A percentile compares a stretch with the other conserved stretches of the same genome.
phyloP scores from a whole-genome alignment of 2,329 filamentous ascomycete genomes.

The Lasiodiplodia theobromae region DNA sequence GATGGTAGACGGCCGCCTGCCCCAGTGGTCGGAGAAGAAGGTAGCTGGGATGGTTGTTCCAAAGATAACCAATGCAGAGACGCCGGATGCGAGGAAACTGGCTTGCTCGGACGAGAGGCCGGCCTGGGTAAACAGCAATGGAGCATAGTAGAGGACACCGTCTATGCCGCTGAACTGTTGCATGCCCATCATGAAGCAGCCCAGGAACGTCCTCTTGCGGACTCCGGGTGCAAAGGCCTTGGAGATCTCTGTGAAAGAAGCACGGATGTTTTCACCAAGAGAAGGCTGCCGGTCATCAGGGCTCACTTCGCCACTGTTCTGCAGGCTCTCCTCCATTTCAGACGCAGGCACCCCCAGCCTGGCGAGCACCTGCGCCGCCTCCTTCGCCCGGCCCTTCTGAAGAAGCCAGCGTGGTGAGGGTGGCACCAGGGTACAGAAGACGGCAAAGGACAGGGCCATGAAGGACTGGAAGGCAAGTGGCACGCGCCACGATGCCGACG shows the following conservation, averaged over 20 bases:
- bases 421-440: constrained; percentile 54
- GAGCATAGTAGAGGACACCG: constrained; percentile 69
- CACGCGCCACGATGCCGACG: constrained; percentile 62
- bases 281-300: background rate
- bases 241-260: constrained; percentile 35
- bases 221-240: constrained; percentile 37
- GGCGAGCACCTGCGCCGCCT: constrained; percentile 48
- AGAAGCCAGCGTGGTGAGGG: constrained; percentile 67
- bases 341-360: constrained; percentile 42
- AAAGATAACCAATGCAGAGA: constrained; percentile 67
- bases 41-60: constrained; percentile 64
- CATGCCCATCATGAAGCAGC: constrained; percentile 65
- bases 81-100: constrained; percentile 67
- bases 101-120: constrained; percentile 62
- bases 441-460: constrained; percentile 51
- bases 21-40: constrained; percentile 65
- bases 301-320: background rate
- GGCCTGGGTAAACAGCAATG: constrained; percentile 65
- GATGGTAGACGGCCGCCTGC: constrained; percentile 62
- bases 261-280: constrained; percentile 45
- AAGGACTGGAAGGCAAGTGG: constrained; percentile 60
- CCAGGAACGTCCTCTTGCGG: constrained; percentile 50
- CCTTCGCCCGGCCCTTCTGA: constrained; percentile 53
- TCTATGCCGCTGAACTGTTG: constrained; percentile 69
- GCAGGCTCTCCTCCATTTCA: constrained; percentile 25